Evolutionary conservation across 306 rosid species (phyloP), one percentile per base, ranked within the genome.

Genomic region (Aeschynomene evenia): DNA sequence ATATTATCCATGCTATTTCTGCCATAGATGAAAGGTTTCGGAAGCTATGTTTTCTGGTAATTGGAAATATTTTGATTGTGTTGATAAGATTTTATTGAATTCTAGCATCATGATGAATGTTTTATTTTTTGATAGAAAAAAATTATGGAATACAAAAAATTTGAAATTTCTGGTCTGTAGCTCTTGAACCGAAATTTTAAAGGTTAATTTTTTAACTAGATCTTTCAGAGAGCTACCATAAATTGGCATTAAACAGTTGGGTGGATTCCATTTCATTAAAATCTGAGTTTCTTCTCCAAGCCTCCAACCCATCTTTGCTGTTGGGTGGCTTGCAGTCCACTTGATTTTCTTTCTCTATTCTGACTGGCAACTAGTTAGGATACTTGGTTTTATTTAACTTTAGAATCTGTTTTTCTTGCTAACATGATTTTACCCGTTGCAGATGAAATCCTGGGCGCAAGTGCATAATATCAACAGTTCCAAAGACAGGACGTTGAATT

Each of bases 371-470:
- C 64, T 43, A 48, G 26, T 29, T 23, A 7, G 5, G 45, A 22
- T 33, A 19, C 43, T 51, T 42, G 52, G 5, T 65, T 45, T 45
- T 63, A 22, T 57, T 19, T 37, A 33, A 57, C 23, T 52, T 33
- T 53, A 33, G 11, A 21, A 40, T 66, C 3, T 59, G 36, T 34
- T 52, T n/a, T 66, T 45, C 10, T 10, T 50, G 36, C 39, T 77
- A 29, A 55, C 55, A 34, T 76, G 43, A 33, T 74, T 66, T 71
- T 58, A 39, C 53, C 13, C 37, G 22, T 66, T 68, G 83, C 68
- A 83, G 87, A 71, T 76, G 82, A 83, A 83, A 68, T 76, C 74
- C 49, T 83, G 87, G 87, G 87, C 87, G 9, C 68, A 83, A 74
- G 71, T 63, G 31, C 67, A 79, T 67, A n/a, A 79, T 36, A 76